Percentiles rank a stretch among this genome's conserved stretches.
phyloP scores from a whole-genome alignment of 2,329 filamentous ascomycete genomes.

The Bipolaris bicolor region DNA sequence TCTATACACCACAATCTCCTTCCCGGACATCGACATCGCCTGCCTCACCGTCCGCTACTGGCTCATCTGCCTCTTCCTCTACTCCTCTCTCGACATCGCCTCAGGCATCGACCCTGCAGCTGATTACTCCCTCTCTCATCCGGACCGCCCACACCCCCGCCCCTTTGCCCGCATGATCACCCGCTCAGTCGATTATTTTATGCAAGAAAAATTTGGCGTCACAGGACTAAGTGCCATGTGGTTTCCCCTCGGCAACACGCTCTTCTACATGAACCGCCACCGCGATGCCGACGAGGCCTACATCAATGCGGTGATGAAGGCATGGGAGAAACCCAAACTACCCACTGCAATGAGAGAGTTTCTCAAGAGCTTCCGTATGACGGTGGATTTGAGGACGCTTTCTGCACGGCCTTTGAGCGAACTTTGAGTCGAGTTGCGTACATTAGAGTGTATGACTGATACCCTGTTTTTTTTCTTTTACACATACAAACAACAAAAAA shows the following conservation, averaged over 20 bases:
- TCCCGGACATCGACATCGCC: constrained; percentile 24
- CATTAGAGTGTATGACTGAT: too few species aligned
- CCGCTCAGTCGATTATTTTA: constrained; percentile 31
- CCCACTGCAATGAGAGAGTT: constrained; percentile 31
- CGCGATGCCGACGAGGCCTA: constrained; percentile 22
- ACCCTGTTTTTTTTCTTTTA: too few species aligned
- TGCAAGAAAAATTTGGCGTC: constrained; percentile 28
- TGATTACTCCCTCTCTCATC: constrained; percentile 15
- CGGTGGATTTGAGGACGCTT: constrained; percentile 8
- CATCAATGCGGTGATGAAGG: constrained; percentile 14
- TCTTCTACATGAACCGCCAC: constrained; percentile 28
- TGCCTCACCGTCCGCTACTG: constrained; percentile 35
- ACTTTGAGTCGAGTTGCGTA: not conserved
- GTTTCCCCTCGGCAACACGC: constrained; percentile 30
- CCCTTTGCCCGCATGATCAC: constrained; percentile 33
- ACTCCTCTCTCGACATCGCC: constrained; percentile 26
- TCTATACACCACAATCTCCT: constrained; percentile 18
- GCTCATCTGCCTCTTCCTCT: constrained; percentile 30
- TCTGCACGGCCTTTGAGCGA: not conserved
- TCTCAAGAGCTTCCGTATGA: constrained; percentile 26
- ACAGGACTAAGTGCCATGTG: constrained; percentile 27
- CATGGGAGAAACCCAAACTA: constrained; percentile 25
- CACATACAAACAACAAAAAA: too few species aligned
- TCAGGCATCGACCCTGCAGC: constrained; percentile 12
- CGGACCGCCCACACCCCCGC: constrained; percentile 27